These are phyloP conservation scores for Phalaenopsis aphrodite DNA, from an alignment of 106 monocot species.

Conservation along the genomic window DNA sequence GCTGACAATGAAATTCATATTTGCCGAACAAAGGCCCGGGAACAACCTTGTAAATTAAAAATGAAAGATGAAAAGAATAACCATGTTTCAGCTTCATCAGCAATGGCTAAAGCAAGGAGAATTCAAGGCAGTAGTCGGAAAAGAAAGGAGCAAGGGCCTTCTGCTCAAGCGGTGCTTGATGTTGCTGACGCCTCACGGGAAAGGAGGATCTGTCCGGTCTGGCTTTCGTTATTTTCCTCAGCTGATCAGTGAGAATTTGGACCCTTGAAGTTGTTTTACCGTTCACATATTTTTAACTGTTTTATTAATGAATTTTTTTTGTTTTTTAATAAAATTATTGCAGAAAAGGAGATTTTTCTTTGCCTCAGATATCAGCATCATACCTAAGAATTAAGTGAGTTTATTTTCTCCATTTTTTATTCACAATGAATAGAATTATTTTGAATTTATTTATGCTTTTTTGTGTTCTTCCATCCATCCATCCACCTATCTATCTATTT, in stretches of 20 bases:
- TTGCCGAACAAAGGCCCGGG: constrained; percentile 7
- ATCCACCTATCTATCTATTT: too few species aligned
- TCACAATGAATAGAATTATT: background rate
- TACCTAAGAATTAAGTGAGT: constrained; percentile 84
- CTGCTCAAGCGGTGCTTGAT: constrained; percentile 44
- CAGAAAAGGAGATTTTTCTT: constrained; percentile 50
- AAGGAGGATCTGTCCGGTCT: constrained; percentile 40
- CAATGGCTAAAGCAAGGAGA: constrained; percentile 29
- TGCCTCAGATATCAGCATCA: constrained; percentile 58
- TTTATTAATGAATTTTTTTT: background rate
- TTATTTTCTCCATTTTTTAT: background rate
- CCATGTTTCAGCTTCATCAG: constrained; percentile 12
- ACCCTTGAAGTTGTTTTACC: background rate
- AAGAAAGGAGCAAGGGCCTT: constrained; percentile 36
- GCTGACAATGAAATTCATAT: constrained; percentile 4
- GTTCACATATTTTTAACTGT: background rate
- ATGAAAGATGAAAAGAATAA: constrained; percentile 41
- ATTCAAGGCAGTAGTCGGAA: constrained; percentile 22
- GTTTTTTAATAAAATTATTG: constrained; percentile 7
- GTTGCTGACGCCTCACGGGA: constrained; percentile 38
- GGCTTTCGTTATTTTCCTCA: constrained; percentile 69
- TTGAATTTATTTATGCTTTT: background rate
- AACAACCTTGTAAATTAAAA: constrained; percentile 32
- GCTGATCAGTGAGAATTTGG: constrained; percentile 46
- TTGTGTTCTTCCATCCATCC: background rate